A percentile compares a stretch with the other conserved stretches of the same genome.
These are phyloP conservation scores for Ascochyta viciae-villosae DNA, from an alignment of 2,329 filamentous ascomycete species.

Conservation along the genomic window DNA sequence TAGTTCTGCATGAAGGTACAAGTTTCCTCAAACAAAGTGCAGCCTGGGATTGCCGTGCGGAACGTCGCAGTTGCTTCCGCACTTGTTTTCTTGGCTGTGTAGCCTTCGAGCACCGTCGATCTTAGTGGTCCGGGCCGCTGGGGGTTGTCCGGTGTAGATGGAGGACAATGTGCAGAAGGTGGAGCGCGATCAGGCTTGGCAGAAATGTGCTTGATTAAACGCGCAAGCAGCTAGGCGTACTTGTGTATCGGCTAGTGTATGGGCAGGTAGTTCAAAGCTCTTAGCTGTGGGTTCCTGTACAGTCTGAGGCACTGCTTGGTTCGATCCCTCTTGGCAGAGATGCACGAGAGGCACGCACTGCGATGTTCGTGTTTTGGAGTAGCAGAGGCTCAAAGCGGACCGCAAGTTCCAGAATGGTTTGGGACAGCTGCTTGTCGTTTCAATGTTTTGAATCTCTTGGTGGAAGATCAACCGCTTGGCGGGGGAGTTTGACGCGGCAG, in stretches of 20 bases:
- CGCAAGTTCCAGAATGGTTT: slow-evolving; percentile 32
- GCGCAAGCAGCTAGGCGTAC: slow-evolving; percentile 27
- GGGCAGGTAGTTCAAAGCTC: slow-evolving; percentile 29
- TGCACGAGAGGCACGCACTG: slow-evolving; percentile 20
- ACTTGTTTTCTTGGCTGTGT: slow-evolving; percentile 29
- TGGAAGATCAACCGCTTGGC: slow-evolving; percentile 30
- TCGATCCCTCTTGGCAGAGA: slow-evolving; percentile 34
- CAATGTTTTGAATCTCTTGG: slow-evolving; percentile 35
- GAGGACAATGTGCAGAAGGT: slow-evolving; percentile 22
- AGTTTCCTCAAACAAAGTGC: slow-evolving; percentile 11
- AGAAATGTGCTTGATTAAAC: slow-evolving; percentile 30
- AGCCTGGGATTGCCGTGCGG: slow-evolving; percentile 34
- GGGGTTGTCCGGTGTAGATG: slow-evolving; percentile 27
- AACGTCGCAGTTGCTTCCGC: slow-evolving; percentile 40
- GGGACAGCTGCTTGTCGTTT: slow-evolving; percentile 30
- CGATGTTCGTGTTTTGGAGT: slow-evolving; percentile 29
- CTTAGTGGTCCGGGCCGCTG: slow-evolving; percentile 27
- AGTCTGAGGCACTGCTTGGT: slow-evolving; percentile 27
- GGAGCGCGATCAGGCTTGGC: slow-evolving; percentile 21
- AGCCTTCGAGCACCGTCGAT: slow-evolving; percentile 23
- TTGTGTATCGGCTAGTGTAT: slow-evolving; percentile 34
- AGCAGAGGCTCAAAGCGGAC: not conserved
- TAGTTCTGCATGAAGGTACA: slow-evolving; percentile 19
- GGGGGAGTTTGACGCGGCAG: slow-evolving; percentile 37
- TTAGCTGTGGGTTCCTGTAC: slow-evolving; percentile 27